Conservation (phyloP, 2,329 filamentous ascomycete species). For the Penicillium sp. region DNA sequence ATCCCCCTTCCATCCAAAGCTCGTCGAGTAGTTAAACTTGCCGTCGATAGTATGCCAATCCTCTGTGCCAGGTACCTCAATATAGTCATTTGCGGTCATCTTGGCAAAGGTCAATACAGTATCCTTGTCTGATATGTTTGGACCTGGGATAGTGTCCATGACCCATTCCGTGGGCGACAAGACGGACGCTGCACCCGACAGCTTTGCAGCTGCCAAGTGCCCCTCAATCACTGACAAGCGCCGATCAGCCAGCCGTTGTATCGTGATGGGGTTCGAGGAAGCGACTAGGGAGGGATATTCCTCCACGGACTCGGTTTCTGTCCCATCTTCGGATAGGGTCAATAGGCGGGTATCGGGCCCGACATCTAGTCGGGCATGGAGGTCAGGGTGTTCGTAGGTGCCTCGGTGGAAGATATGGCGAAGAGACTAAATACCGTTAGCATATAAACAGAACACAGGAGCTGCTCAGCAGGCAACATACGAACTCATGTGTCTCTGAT, state of each 20-base stretch:
- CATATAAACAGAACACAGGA: not conserved
- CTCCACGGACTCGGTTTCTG: slow-evolving; percentile 39
- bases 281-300: slow-evolving; percentile 53
- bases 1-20: slow-evolving; percentile 89
- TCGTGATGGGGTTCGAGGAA: slow-evolving; percentile 61
- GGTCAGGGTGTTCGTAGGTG: slow-evolving; percentile 66
- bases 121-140: slow-evolving; percentile 77
- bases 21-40: slow-evolving; percentile 76
- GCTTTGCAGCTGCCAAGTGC: slow-evolving; percentile 67
- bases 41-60: slow-evolving; percentile 79
- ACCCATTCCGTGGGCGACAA: slow-evolving; percentile 75
- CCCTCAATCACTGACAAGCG: slow-evolving; percentile 70
- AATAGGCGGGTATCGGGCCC: slow-evolving; percentile 53
- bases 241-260: slow-evolving; percentile 77
- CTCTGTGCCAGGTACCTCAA: slow-evolving; percentile 62
- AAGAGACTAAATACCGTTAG: slow-evolving; percentile 44
- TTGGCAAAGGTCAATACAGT: slow-evolving; percentile 78
- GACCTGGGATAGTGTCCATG: slow-evolving; percentile 68
- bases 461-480: slow-evolving; percentile 16
- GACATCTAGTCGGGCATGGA: slow-evolving; percentile 74
- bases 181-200: slow-evolving; percentile 61
- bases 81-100: slow-evolving; percentile 88
- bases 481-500: slow-evolving; percentile 34
- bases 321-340: slow-evolving; percentile 39
- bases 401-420: slow-evolving; percentile 93